Percentiles rank a stretch among this genome's conserved stretches.
phyloP scores from a whole-genome alignment of 2,329 filamentous ascomycete genomes.

The Xylariales sp. region DNA sequence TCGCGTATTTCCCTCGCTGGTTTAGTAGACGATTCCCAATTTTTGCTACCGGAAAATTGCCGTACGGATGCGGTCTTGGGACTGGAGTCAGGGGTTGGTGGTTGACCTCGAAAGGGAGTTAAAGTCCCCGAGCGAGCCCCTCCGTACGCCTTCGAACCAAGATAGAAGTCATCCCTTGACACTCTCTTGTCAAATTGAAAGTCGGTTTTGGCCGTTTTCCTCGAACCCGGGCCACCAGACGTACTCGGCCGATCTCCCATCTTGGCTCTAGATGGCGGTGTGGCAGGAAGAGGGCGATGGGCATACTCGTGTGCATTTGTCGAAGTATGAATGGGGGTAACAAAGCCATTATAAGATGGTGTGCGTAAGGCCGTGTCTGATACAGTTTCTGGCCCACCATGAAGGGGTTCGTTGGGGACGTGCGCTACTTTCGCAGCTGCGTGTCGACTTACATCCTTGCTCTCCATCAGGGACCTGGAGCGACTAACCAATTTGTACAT shows the following conservation, averaged over 20 bases:
- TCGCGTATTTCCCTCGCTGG: constrained; percentile 56
- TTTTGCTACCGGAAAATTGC: constrained; percentile 49
- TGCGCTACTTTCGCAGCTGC: constrained; percentile 46
- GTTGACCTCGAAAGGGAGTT: constrained; percentile 55
- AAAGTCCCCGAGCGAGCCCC: constrained; percentile 54
- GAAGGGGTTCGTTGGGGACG: constrained; percentile 46
- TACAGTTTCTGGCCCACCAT: constrained; percentile 45
- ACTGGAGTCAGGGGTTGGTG: constrained; percentile 58
- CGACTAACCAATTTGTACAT: constrained; percentile 45
- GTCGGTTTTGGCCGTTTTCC: constrained; percentile 44
- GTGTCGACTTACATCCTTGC: constrained; percentile 37
- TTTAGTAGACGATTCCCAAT: constrained; percentile 58
- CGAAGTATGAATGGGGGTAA: constrained; percentile 37
- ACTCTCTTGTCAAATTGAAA: constrained; percentile 56
- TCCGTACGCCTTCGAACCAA: constrained; percentile 49
- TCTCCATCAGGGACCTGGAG: constrained; percentile 43
- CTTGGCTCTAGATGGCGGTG: constrained; percentile 42
- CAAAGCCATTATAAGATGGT: constrained; percentile 45
- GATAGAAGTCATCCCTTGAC: constrained; percentile 58
- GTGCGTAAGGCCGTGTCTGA: constrained; percentile 48
- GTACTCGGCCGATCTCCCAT: constrained; percentile 57
- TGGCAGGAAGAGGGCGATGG: constrained; percentile 44
- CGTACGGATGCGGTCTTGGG: constrained; percentile 50
- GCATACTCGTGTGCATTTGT: constrained; percentile 42
- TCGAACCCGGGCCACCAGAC: constrained; percentile 52